Percentiles rank a stretch among this genome's conserved stretches.
These are phyloP conservation scores for Metschnikowia borealis DNA, from an alignment of 805 yeast species.

Conservation along the genomic window DNA sequence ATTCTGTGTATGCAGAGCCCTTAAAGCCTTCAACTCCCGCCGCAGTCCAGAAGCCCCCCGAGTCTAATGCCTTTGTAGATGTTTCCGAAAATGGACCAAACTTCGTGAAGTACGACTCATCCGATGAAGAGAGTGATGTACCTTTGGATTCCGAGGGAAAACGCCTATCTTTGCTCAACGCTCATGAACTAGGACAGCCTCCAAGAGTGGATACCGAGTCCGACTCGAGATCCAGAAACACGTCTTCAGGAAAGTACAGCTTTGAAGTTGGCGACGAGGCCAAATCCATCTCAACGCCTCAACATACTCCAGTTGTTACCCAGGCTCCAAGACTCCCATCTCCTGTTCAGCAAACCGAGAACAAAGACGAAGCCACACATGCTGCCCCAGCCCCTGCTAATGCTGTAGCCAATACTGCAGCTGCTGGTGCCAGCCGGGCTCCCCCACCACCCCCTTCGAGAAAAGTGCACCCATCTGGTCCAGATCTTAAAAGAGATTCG, in stretches of 20 bases:
- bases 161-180: slow-evolving; percentile 31
- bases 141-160: slow-evolving; percentile 20
- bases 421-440: slow-evolving; percentile 13
- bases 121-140: slow-evolving; percentile 29
- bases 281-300: slow-evolving; percentile 29
- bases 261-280: slow-evolving; percentile 41
- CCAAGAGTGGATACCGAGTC: slow-evolving; percentile 16
- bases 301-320: slow-evolving; percentile 11
- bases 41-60: not conserved
- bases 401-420: not conserved
- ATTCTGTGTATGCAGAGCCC: slow-evolving; percentile 3
- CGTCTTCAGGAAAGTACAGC: slow-evolving; percentile 28
- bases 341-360: not conserved
- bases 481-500: slow-evolving; percentile 15
- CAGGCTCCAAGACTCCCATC: slow-evolving; percentile 2
- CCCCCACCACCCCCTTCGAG: slow-evolving; percentile 61
- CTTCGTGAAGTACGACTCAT: slow-evolving; percentile 31
- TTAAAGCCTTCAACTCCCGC: not conserved
- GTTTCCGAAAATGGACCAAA: slow-evolving; percentile 26
- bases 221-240: slow-evolving; percentile 14
- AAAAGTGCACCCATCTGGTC: slow-evolving; percentile 28
- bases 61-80: not conserved
- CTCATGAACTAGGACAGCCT: slow-evolving; percentile 28
- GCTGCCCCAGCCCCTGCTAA: not conserved
- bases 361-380: not conserved